Evolutionary conservation across 345 rosid genomes (phyloP), one percentile per base, ranked within the genome.

Genomic region (Balakata baccata): DNA sequence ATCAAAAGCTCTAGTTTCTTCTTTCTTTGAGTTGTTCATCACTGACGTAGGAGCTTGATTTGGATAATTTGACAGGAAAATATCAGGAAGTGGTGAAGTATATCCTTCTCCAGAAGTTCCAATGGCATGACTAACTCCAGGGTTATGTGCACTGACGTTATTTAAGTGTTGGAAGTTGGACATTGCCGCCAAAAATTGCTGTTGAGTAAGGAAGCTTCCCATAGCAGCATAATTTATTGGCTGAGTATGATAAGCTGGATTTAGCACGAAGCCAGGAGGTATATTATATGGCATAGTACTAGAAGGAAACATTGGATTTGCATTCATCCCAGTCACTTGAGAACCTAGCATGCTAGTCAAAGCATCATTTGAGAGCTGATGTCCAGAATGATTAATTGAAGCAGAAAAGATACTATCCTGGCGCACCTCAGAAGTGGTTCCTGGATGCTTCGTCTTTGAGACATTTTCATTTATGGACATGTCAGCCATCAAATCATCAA

Each of bases 1-100:
- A 80, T 94, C 98, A 69, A 94, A 94, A 68, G 98, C 98, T 77
- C 83, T 87, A 14, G 91, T 92, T 1, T 94, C 98, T 84, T 92
- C 97, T 74, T 86, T 91, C 84, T 89, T 89, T 7, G 87, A 79
- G 75, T 67, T 81, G 83, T 81, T 91, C 87, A 86, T 80, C 45
- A 79, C 66, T 63, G 92, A 81, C 70, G 69, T 84, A 64, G 97
- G 87, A 78, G 78, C 52, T 79, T 87, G 98, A 81, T 83, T 79
- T 14, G 81, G 85, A 62, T 79, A 84, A 76, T 72, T 94, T 66
- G 89, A 73, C 74, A 92, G 98, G 84, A 94, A 94, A 70, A 94
- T 84, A 86, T 92, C 97, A 70, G 97, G 97, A 63, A 91, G 61
- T 34, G 92, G 76, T 54, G 93, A 81, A 66, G 87, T 39, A 78